These are phyloP conservation scores for Hamamelis virginiana DNA, from an alignment of 164 flowering plant species.

Conservation along the genomic window DNA sequence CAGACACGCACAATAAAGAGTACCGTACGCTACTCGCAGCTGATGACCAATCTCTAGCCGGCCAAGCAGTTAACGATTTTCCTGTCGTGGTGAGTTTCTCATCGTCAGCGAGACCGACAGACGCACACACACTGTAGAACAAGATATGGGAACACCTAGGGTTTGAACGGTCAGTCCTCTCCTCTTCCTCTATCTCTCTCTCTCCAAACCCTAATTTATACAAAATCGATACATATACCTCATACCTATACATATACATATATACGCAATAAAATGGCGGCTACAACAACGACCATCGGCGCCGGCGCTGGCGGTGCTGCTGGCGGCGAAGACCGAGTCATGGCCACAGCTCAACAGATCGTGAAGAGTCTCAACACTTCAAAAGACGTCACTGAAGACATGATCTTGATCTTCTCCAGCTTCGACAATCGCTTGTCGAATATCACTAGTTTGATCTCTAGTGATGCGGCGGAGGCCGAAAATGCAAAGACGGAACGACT, in stretches of 20 bases:
- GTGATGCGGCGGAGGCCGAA: not conserved
- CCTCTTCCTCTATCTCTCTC: too few relatives aligned
- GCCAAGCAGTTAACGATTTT: too few relatives aligned
- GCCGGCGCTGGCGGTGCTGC: constrained; percentile 32
- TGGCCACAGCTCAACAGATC: constrained; percentile 50
- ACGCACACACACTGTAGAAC: too few relatives aligned
- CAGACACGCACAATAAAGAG: too few relatives aligned
- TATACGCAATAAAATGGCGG: too few relatives aligned
- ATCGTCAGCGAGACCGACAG: too few relatives aligned
- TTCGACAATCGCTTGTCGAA: constrained; percentile 44
- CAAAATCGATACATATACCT: not conserved
- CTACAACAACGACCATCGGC: constrained; percentile 20
- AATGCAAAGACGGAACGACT: constrained; percentile 11
- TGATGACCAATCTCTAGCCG: too few relatives aligned
- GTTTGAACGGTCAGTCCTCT: too few relatives aligned
- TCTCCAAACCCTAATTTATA: too few relatives aligned
- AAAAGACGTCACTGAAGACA: constrained; percentile 38
- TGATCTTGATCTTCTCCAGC: constrained; percentile 44
- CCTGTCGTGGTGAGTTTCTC: too few relatives aligned
- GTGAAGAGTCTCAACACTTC: constrained; percentile 41
- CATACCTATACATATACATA: not conserved
- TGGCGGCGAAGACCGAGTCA: constrained; percentile 31
- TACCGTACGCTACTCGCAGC: too few relatives aligned
- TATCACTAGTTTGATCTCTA: constrained; percentile 21
- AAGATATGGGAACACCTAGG: too few relatives aligned